These are phyloP conservation scores for Aspergillus nomiae DNA, from an alignment of 2,329 filamentous ascomycete species.

Conservation along the genomic window DNA sequence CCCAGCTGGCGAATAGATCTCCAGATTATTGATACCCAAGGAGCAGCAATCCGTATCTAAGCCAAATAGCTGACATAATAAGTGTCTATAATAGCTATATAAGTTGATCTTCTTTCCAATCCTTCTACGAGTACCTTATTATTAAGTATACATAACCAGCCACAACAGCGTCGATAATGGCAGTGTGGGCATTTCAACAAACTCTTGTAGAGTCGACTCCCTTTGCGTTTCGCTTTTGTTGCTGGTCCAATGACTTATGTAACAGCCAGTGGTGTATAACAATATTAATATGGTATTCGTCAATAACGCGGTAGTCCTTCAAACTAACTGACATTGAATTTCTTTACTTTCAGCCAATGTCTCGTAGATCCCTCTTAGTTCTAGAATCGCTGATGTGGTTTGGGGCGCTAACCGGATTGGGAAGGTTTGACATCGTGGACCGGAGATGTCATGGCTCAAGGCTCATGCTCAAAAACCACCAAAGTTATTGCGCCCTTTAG, in stretches of 20 bases:
- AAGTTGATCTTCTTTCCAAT: background rate
- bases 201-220: background rate
- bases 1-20: background rate
- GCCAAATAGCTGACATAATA: background rate
- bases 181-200: background rate
- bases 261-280: background rate
- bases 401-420: conserved; percentile 26
- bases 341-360: background rate
- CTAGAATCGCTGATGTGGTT: conserved; percentile 28
- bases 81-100: background rate
- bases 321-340: background rate
- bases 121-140: background rate
- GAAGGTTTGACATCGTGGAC: conserved; percentile 27
- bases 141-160: background rate
- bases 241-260: background rate
- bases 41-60: conserved; percentile 1
- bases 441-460: conserved; percentile 29
- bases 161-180: background rate
- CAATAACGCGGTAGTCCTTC: background rate
- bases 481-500: conserved; percentile 14
- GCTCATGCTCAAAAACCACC: conserved; percentile 25
- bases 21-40: conserved; percentile 15
- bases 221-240: background rate
- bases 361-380: conserved; percentile 13
- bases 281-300: background rate